phyloP scores from a whole-genome alignment of 164 flowering plant species.

The Aristolochia contorta region DNA sequence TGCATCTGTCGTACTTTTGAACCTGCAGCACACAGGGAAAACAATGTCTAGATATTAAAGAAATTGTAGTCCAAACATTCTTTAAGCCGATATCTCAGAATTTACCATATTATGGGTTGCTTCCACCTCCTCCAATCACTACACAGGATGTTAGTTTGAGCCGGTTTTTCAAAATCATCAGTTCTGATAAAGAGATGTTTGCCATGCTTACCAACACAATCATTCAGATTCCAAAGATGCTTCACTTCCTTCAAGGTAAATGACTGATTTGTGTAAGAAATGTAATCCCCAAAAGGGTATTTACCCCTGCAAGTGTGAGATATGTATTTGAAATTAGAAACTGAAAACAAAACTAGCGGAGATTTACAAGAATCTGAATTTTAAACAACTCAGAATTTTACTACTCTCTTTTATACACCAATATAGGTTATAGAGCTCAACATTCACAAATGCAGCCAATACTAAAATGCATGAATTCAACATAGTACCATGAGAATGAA shows the following conservation, averaged over 20 bases:
- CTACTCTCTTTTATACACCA: neutral
- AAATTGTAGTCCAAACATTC: too few relatives aligned
- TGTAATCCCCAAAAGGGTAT: conserved; percentile 85
- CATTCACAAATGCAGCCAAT: neutral
- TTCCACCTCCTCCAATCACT: conserved; percentile 83
- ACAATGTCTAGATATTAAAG: neutral
- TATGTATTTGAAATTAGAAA: neutral
- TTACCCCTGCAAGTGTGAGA: conserved; percentile 50
- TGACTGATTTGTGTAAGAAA: conserved; percentile 56
- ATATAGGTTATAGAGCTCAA: neutral
- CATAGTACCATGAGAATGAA: too few relatives aligned
- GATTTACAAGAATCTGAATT: too few relatives aligned
- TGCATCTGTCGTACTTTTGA: conserved; percentile 87
- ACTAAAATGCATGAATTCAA: too few relatives aligned
- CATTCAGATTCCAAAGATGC: conserved; percentile 83
- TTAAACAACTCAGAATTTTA: neutral
- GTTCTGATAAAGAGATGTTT: conserved; percentile 58
- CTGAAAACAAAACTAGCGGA: neutral
- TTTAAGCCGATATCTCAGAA: too few relatives aligned
- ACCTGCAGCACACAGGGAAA: conserved; percentile 37
- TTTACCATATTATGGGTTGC: conserved; percentile 87
- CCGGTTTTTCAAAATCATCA: conserved; percentile 86
- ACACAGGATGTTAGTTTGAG: conserved; percentile 74
- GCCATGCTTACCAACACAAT: conserved; percentile 47
- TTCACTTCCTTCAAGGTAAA: conserved; percentile 86